A percentile compares a stretch with the other conserved stretches of the same genome.
These are phyloP conservation scores for Chionographis japonica DNA, from an alignment of 106 monocot genomes.

Conservation along the genomic window DNA sequence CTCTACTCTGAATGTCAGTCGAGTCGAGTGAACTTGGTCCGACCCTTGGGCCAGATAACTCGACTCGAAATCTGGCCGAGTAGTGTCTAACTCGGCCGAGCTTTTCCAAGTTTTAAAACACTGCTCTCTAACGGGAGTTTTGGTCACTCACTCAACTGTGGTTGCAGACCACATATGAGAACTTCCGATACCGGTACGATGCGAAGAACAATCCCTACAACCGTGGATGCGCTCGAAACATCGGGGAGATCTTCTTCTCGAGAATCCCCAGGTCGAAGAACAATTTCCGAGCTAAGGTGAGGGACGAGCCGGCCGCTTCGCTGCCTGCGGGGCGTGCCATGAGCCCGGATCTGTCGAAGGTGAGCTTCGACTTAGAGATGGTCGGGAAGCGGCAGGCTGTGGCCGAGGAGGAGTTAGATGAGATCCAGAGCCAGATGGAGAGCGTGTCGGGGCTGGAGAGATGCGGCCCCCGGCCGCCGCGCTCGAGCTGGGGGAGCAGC, in stretches of 20 bases:
- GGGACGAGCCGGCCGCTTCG: conserved; percentile 33
- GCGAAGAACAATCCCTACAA: conserved; percentile 53
- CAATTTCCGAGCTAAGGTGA: conserved; percentile 46
- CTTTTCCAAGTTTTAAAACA: no score
- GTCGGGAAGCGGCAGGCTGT: conserved; percentile 39
- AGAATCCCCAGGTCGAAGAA: conserved; percentile 40
- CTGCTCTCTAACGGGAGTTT: neutral
- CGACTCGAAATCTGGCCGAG: neutral
- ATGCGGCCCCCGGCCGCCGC: conserved; percentile 9
- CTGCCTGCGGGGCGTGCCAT: conserved; percentile 14
- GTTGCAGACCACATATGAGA: conserved; percentile 67
- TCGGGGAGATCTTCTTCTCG: conserved; percentile 53
- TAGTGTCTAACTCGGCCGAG: no score
- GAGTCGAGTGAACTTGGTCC: no score
- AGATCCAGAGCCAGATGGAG: conserved; percentile 46
- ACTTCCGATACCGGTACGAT: conserved; percentile 71
- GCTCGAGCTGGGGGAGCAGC: conserved; percentile 1
- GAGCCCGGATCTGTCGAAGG: conserved; percentile 31
- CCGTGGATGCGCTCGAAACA: conserved; percentile 39
- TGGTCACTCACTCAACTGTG: neutral
- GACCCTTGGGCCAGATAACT: no score
- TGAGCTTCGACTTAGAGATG: conserved; percentile 49
- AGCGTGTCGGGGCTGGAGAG: conserved; percentile 9
- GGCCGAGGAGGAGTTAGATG: conserved; percentile 39
- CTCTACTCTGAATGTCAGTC: no score